Evolutionary conservation across 768 basidiomycete genomes (phyloP), one percentile per base, ranked within the genome.

Genomic region (Termitomyces sp.): DNA sequence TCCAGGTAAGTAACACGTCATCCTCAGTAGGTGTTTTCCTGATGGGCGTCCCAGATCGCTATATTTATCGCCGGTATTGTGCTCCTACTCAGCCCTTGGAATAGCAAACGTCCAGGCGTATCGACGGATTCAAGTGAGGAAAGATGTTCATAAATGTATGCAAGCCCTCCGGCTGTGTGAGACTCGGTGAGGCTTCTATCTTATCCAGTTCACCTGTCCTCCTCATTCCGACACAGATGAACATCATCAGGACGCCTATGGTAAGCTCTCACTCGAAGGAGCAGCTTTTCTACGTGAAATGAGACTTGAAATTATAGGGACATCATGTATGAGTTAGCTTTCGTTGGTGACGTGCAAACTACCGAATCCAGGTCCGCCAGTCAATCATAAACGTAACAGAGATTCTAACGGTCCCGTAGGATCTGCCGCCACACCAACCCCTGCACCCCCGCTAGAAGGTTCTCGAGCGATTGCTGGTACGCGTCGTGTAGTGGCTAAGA

Each of bases 331-430:
- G 86, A 90, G 60, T 73, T 90, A 1, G 85, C 88, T 3, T 84
- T 79, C 0, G 86, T 84, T 4, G 86, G 88, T 2, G 85, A 89
- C 23, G 73, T 89, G 0, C 88, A 86, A n/a, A 0, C 73, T 89
- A 5, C 88, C 88, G 2, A 76, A 79, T 48, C 64, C 76, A 0
- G 82, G 79, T 51, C 82, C 84, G 0, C 71, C 77, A 4, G 39
- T 58, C 17, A 76, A 68, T 16, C 76, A 80, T 59, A 89, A 90
- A 57, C 84, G 88, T 17, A 85, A 84, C 47, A 74, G 86, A 39
- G 83, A 82, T 54, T 71, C 79, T 1, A 84, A 86, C 53, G 79
- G 75, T 59, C 76, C 82, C 1, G 61, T 63, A 3, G 66, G 68
- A 6, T 42, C 64, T 2, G 41, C 61, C 9, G 34, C 56, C 7